Conservation (phyloP, 148 eudicot genomes). For the Nepenthes gracilis region DNA sequence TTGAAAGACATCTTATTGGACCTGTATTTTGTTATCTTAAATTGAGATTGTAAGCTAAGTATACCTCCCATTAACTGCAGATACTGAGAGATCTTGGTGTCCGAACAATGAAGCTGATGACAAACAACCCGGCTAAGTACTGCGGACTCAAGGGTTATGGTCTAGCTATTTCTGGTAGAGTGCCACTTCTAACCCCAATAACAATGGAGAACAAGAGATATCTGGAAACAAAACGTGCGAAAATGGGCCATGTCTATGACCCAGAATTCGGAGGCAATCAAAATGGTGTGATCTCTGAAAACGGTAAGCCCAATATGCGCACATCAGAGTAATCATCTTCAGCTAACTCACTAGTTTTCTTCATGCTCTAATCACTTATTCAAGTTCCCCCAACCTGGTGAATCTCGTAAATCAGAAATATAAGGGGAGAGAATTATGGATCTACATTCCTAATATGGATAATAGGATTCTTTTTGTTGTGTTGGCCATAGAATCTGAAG, state of each 20-base stretch:
- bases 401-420: no score
- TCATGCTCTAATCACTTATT: no score
- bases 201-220: conserved; percentile 82
- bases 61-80: conserved; percentile 31
- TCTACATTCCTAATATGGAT: no score
- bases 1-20: neutral
- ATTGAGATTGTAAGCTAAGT: neutral
- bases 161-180: conserved; percentile 65
- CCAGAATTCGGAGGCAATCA: conserved; percentile 18
- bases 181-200: conserved; percentile 72
- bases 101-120: conserved; percentile 85
- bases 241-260: conserved; percentile 88
- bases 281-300: conserved; percentile 15
- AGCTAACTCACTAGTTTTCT: no score
- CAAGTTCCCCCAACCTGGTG: no score
- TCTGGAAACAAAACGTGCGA: conserved; percentile 71
- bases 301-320: conserved; percentile 19
- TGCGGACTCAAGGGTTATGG: conserved; percentile 79
- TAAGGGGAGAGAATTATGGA: no score
- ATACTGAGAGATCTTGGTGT: conserved; percentile 81
- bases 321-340: neutral
- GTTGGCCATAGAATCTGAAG: no score
- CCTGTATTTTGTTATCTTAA: neutral
- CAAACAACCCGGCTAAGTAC: conserved; percentile 88
- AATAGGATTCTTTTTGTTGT: no score